Evolutionary conservation across 352 stramenopile genomes (phyloP), one percentile per base, ranked within the genome.

Genomic region (Lagenidium giganteum): DNA sequence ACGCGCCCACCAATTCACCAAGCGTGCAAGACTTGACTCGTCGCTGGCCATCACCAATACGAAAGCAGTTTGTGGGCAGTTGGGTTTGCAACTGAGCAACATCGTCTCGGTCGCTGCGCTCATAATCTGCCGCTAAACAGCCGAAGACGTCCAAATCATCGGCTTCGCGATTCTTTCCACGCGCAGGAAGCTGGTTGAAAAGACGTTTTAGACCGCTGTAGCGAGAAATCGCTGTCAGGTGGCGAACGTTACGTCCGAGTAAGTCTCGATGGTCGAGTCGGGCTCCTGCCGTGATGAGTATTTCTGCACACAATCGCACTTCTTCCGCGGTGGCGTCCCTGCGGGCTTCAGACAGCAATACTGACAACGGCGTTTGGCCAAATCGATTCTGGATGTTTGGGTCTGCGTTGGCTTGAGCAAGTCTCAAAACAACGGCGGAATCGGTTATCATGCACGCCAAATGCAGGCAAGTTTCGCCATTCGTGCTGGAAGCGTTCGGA

Each of bases 401-500:
- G 32, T 80, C 60, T 23, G 67, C 76, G n/a, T 74, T 69, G 29
- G 51, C 46, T n/a, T 81, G 53, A 8, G 87, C 38, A 8, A 89
- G 35, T 1, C 46, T 43, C 4, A 73, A 43, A 29, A 87, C 73
- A 26, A 84, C 71, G 22, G 79, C 57, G 9, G 63, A 31, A 26
- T 77, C 46, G 12, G 64, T 43, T 21, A 63, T 41, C 23, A 52
- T 21, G 2, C 69, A 61, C 22, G 76, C 74, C 14, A 89, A 53
- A 35, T 89, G 76, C 12, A 89, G 53, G 49, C 69, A 70, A 12
- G 71, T 86, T 26, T 75, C 55, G 17, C 70, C 67, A 12, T 89
- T 56, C 22, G 80, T 53, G 1, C 60, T 84, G 16, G 49, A 34
- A 4, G 61, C 17, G 13, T 84, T 81, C 22, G 70, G 69, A 45